phyloP scores from a whole-genome alignment of 129 eudicot genomes.

The Kitagawia praeruptora region DNA sequence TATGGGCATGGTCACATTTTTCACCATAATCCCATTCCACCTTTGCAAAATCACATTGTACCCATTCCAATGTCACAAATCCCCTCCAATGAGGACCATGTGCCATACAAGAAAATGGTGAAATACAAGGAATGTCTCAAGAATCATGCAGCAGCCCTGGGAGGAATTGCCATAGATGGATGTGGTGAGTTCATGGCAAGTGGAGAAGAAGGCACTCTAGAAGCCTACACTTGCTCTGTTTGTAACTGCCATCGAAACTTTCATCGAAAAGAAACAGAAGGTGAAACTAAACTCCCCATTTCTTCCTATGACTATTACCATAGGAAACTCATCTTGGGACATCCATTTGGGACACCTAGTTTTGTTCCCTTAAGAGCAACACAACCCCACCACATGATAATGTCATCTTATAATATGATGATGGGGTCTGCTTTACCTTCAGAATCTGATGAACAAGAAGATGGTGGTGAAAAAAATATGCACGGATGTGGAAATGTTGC shows the following conservation, averaged over 20 bases:
- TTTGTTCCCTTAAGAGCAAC: constrained; percentile 30
- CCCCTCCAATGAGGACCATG: constrained; percentile 19
- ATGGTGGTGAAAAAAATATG: constrained; percentile 5
- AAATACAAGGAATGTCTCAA: constrained; percentile 70
- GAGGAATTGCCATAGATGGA: constrained; percentile 81
- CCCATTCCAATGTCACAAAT: constrained; percentile 25
- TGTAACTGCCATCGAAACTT: constrained; percentile 90
- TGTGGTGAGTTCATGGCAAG: constrained; percentile 87
- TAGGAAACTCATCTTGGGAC: constrained; percentile 39
- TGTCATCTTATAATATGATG: constrained; percentile 36
- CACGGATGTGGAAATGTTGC: constrained; percentile 11
- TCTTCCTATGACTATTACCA: constrained; percentile 21
- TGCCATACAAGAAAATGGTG: constrained; percentile 28
- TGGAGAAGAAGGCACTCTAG: constrained; percentile 60
- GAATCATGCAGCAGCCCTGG: constrained; percentile 96
- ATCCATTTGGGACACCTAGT: constrained; percentile 25
- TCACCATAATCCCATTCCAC: constrained; percentile 32
- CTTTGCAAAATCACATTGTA: constrained; percentile 24
- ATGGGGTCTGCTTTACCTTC: constrained; percentile 41
- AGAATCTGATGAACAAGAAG: constrained; percentile 61
- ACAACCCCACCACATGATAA: constrained; percentile 36
- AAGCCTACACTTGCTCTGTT: constrained; percentile 62
- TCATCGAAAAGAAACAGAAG: constrained; percentile 71
- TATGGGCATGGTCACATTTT: constrained; percentile 46
- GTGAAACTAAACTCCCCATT: constrained; percentile 22